Conservation (phyloP, 2,329 filamentous ascomycete species). For the Fusarium odoratissimum region DNA sequence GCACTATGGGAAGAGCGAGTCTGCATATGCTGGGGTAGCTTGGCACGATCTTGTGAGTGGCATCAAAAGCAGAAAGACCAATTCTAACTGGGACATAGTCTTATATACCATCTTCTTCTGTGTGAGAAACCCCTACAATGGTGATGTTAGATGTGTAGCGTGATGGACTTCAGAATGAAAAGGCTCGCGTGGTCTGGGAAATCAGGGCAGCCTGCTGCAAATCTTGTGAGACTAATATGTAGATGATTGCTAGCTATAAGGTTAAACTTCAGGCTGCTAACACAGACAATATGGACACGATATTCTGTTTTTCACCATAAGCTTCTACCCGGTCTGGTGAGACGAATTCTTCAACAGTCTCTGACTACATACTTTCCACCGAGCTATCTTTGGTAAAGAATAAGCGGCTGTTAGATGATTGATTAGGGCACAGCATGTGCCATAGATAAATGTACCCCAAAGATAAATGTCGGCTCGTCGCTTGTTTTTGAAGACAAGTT, state of each 20-base stretch:
- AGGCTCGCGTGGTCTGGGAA: neutral
- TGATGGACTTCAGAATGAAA: neutral
- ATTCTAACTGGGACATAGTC: neutral
- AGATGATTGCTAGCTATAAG: no score
- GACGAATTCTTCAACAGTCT: neutral
- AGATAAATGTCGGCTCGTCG: neutral
- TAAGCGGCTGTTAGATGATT: no score
- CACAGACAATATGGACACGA: no score
- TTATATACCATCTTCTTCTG: conserved; percentile 2
- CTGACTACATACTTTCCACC: neutral
- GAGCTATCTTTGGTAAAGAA: neutral
- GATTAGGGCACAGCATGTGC: no score
- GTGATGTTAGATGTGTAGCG: neutral
- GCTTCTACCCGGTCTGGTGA: neutral
- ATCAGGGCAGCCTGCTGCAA: neutral
- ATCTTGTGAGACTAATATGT: no score
- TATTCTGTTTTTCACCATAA: no score
- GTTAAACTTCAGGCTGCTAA: no score
- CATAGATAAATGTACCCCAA: neutral
- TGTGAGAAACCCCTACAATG: neutral
- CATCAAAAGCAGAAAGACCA: accelerated
- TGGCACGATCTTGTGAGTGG: conserved; percentile 48
- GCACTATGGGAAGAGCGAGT: conserved; percentile 48
- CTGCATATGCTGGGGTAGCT: conserved; percentile 45
- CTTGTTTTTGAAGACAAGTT: neutral